A percentile compares a stretch with the other conserved stretches of the same genome.
phyloP scores from a whole-genome alignment of 1,139 yeast genomes.

The Magnusiomyces paraingens region DNA sequence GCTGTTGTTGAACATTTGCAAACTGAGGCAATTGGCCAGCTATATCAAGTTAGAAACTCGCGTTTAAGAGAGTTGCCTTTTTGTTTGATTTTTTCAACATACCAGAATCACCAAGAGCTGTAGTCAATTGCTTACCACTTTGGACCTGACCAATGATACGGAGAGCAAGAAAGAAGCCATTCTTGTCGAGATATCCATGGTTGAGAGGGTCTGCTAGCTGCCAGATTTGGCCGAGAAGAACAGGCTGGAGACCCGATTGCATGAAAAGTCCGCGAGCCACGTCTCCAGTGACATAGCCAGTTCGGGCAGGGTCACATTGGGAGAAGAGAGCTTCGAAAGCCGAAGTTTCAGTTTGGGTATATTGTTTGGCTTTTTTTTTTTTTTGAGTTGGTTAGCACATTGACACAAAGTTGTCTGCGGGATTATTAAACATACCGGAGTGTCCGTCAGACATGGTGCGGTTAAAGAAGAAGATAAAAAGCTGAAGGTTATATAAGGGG shows the following conservation, averaged over 20 bases:
- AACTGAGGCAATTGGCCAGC: too few relatives aligned
- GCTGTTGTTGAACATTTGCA: too few relatives aligned
- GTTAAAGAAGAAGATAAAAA: too few relatives aligned
- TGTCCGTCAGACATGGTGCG: too few relatives aligned
- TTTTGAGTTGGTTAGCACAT: too few relatives aligned
- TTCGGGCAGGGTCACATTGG: constrained; percentile 67
- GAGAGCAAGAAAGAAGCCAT: constrained; percentile 79
- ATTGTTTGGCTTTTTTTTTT: background rate
- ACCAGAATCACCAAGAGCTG: constrained; percentile 43
- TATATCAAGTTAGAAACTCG: too few relatives aligned
- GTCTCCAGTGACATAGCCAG: constrained; percentile 86
- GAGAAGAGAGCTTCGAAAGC: constrained; percentile 44
- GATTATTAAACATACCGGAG: too few relatives aligned
- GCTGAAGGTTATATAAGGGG: too few relatives aligned
- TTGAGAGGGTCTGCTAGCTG: constrained; percentile 80
- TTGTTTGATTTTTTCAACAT: too few relatives aligned
- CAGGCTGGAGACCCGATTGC: constrained; percentile 76
- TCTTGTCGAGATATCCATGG: constrained; percentile 75
- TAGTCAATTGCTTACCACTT: constrained; percentile 52
- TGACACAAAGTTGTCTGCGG: too few relatives aligned
- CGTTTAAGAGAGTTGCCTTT: too few relatives aligned
- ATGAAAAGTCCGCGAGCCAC: constrained; percentile 82
- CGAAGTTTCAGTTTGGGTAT: background rate
- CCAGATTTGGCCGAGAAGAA: constrained; percentile 86
- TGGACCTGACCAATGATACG: constrained; percentile 88